Base-by-base conservation (phyloP, 805 yeast species). In the Cyberlindnera suaveolens region DNA sequence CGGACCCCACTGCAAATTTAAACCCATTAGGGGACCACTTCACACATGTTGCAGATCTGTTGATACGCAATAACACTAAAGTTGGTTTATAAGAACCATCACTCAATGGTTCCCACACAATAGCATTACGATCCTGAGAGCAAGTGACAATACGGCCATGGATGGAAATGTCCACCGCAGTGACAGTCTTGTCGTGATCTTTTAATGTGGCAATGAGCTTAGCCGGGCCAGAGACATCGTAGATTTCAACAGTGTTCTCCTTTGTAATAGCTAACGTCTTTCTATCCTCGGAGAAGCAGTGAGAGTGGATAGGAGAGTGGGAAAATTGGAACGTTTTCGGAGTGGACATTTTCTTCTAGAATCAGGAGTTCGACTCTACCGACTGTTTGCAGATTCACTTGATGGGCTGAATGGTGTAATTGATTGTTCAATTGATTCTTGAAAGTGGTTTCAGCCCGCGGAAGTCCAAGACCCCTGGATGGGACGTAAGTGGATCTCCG, bases 1-100 rank as follows among this genome's bases (percentile, higher is more conserved):
- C 88, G 3, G 96, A 85, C 1, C 97, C 99, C 38, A 91, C 98
- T 1, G 99, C 99, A 66, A 93, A 93, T 69, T 93, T 93, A 59
- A 68, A 69, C n/a, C 96, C 98, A 53, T 77, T 78, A 17, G 98
- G 97, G 9, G 96, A 85, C 99, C 99, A 93, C 54, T 80, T 77
- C 40, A 89, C 96, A 53, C 78, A 77, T 3, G 98, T 93, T 6
- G 99, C 99, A 23, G 98, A 96, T 47, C 98, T 77, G 64, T 84
- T 87, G 67, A 93, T 88, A 62, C 99, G 79, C 61, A 95, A 74
- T 44, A 95, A 73, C 23, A 93, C 99, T 58, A 93, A 72, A 5
- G 97, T 89, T 40, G 96, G 96, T 69, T 84, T 88, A 67, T 80
- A 80, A 14, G 74, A 46, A 5, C 73, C 75, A 57, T 78, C 78